Conservation (phyloP, 208 protist genomes). For the Angomonas deanei region DNA sequence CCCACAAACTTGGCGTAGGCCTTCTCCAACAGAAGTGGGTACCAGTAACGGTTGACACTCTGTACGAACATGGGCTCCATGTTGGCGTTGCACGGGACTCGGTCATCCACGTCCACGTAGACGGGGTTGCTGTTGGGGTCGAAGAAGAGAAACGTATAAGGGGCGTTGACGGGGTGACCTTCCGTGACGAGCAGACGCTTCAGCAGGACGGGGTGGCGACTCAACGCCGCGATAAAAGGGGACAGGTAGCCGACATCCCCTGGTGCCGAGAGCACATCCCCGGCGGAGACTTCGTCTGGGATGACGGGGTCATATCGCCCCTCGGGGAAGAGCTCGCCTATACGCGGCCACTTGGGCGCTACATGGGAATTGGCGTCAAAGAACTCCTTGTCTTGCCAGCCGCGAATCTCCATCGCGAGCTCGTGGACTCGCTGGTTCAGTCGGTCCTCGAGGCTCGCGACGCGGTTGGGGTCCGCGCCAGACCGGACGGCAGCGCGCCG, state of each 20-base stretch:
- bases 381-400: conserved; percentile 82
- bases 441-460: conserved; percentile 41
- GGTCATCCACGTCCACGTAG: conserved; percentile 80
- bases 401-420: conserved; percentile 56
- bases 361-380: conserved; percentile 62
- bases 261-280: conserved; percentile 40
- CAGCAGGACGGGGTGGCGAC: conserved; percentile 55
- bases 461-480: conserved; percentile 20
- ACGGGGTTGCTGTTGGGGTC: conserved; percentile 78
- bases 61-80: conserved; percentile 57
- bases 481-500: conserved; percentile 42
- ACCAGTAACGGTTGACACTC: conserved; percentile 51
- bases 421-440: conserved; percentile 54
- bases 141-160: conserved; percentile 83
- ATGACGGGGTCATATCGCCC: conserved; percentile 31
- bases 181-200: conserved; percentile 61
- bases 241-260: conserved; percentile 56
- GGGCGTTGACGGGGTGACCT: conserved; percentile 46
- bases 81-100: conserved; percentile 51
- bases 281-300: conserved; percentile 12
- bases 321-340: conserved; percentile 74
- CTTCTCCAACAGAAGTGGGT: conserved; percentile 85
- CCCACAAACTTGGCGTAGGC: conserved; percentile 91
- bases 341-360: conserved; percentile 68
- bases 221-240: conserved; percentile 72